These are phyloP conservation scores for Penicillium sp. DNA, from an alignment of 2,329 filamentous ascomycete species.

Conservation along the genomic window DNA sequence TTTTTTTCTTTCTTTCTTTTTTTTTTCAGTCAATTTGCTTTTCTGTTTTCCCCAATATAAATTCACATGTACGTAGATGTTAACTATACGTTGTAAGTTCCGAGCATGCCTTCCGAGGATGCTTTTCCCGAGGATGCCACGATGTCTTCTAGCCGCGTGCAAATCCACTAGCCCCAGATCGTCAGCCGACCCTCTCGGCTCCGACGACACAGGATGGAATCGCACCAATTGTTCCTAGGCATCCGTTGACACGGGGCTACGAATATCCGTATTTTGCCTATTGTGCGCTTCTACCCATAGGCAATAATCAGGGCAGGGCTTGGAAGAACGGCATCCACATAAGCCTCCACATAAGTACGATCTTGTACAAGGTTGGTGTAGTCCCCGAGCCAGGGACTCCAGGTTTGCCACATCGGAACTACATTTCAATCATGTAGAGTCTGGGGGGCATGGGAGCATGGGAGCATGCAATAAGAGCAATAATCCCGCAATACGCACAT, in stretches of 20 bases:
- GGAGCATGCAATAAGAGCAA: neutral
- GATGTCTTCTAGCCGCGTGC: slow-evolving; percentile 1
- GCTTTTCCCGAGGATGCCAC: slow-evolving; percentile 3
- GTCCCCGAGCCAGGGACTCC: neutral
- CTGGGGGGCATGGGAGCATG: neutral
- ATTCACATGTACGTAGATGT: neutral
- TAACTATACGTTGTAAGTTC: neutral
- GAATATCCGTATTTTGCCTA: neutral
- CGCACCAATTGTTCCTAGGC: neutral
- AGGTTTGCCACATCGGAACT: neutral
- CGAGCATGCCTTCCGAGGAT: neutral
- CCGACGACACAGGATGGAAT: neutral
- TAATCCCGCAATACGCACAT: neutral
- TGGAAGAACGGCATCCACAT: neutral
- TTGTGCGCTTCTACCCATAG: neutral
- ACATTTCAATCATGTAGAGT: neutral
- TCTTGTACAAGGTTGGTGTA: neutral
- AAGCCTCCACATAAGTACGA: neutral
- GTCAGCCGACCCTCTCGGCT: slow-evolving; percentile 8
- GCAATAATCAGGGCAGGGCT: neutral
- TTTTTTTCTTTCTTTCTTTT: no score
- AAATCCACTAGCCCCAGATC: slow-evolving; percentile 4
- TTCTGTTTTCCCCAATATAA: neutral
- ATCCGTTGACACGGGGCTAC: neutral
- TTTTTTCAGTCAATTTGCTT: neutral